Evolutionary conservation across 352 stramenopile species (phyloP).

Genomic region (Phytopythium chamaehyphon): DNA sequence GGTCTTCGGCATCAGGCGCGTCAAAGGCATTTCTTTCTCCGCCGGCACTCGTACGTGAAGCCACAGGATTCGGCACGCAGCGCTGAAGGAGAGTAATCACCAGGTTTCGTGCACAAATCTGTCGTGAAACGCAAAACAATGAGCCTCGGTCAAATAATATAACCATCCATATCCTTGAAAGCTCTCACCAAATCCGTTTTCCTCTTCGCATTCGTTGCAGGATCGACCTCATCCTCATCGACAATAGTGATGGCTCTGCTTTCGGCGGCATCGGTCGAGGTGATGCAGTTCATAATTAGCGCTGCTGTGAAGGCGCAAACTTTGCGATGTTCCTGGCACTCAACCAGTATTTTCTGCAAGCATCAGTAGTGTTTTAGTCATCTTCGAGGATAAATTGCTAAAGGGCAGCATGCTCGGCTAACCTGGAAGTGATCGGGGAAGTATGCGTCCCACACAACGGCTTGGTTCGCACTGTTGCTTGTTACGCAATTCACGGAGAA

Average conservation of each 20-base stretch:
- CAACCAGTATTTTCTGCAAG: conserved; percentile 72
- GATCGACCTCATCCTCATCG: not conserved
- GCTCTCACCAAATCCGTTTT: conserved; percentile 50
- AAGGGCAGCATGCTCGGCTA: not conserved
- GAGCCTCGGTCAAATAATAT: not conserved
- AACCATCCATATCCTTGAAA: not conserved
- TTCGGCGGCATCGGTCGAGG: conserved; percentile 22
- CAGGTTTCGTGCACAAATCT: conserved; percentile 65
- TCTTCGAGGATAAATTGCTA: not conserved
- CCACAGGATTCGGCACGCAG: conserved; percentile 43
- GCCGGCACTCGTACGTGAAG: not conserved
- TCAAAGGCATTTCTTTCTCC: not conserved
- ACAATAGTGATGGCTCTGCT: conserved; percentile 11
- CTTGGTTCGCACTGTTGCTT: conserved; percentile 39
- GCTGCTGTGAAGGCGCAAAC: conserved; percentile 63
- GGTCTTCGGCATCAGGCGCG: conserved; percentile 33
- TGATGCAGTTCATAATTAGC: conserved; percentile 68
- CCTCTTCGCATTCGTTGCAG: conserved; percentile 11
- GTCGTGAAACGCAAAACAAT: not conserved
- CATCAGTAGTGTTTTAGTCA: not conserved
- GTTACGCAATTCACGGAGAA: conserved; percentile 71
- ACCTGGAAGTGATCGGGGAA: conserved; percentile 74
- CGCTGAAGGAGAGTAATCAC: conserved; percentile 75
- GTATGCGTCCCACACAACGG: conserved; percentile 48
- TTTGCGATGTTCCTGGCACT: conserved; percentile 77